Base-by-base conservation (phyloP, 306 rosid genomes). In the Rosa chinensis region DNA sequence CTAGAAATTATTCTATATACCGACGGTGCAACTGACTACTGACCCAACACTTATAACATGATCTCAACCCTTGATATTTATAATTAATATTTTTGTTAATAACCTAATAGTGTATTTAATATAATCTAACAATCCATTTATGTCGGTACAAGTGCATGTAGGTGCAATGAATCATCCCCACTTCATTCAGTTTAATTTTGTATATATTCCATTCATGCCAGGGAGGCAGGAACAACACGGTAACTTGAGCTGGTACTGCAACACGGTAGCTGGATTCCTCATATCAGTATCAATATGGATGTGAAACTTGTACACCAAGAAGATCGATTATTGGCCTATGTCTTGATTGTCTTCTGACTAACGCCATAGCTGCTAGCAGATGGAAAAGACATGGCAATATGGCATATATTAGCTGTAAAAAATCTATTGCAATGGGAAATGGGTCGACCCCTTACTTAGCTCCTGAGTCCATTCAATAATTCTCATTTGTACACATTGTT, bases 191-290 rank as follows among this genome's bases (percentile, higher is more conserved):
- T 45, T 45, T 5, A 17, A 11, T 56, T n/a, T 20, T 56, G 23
- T 56, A 3, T 8, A 21, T 56, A n/a, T 59, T 21, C 16, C 66
- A 59, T 11, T 59, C 12, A 59, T 10, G 48, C 39, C 49, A 50
- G 63, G 25, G 21, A 32, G 64, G 82, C 53, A n/a, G 61, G 48
- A 79, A 77, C 78, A 48, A 72, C 77, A 52, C 82, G 77, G 77
- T 71, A 59, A 61, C 12, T 25, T 25, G 28, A 25, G 28, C 28
- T 25, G 28, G 28, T 25, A 25, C 28, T 25, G 28, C 28, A 25
- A 25, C 28, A 25, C 28, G 28, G 28, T 25, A 25, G 80, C 80
- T 67, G 74, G 80, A 66, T 10, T 35, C 68, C 68, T 21, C 78
- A 73, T 39, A 56, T 56, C 63, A 56, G 63, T n/a, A 6, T 12